Percentiles rank a stretch among this genome's conserved stretches.
Conservation (phyloP, 495 filamentous ascomycete species). For the Aspergillus leporis region DNA sequence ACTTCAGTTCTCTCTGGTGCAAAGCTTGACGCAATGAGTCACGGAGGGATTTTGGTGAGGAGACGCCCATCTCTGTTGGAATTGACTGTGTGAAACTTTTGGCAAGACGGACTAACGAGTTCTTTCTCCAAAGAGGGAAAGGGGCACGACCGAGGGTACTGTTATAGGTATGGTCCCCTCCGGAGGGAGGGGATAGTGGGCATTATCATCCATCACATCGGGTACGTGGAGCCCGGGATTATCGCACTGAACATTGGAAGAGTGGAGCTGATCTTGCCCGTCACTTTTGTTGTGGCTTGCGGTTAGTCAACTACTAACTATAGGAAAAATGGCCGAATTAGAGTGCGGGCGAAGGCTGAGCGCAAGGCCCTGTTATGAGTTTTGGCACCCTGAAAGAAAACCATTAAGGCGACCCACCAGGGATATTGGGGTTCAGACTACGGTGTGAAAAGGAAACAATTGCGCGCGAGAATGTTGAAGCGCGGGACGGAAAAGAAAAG, state of each 20-base stretch:
- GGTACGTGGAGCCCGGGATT: conserved; percentile 5
- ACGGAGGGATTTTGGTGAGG: conserved; percentile 30
- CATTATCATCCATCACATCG: conserved; percentile 6
- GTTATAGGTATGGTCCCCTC: background rate
- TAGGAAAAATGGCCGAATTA: too few relatives aligned
- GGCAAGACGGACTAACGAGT: background rate
- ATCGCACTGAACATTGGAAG: background rate
- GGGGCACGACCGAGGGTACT: background rate
- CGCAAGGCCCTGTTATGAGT: too few relatives aligned
- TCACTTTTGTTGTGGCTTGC: conserved; percentile 5
- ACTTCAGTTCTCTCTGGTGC: conserved; percentile 40
- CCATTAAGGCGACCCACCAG: background rate
- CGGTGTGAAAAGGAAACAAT: too few relatives aligned
- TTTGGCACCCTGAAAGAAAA: background rate
- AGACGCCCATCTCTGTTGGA: background rate
- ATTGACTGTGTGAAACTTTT: background rate
- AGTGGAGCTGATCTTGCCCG: conserved; percentile 2
- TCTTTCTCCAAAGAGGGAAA: background rate
- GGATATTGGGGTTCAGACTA: background rate
- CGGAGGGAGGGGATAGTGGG: background rate
- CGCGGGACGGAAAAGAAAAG: background rate
- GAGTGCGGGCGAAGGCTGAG: too few relatives aligned
- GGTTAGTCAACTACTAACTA: background rate
- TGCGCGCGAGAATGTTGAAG: background rate
- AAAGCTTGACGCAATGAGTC: conserved; percentile 39